Percentiles rank a stretch among this genome's conserved stretches.
Conservation (phyloP, 306 rosid species). For the Ammopiptanthus mongolicus region DNA sequence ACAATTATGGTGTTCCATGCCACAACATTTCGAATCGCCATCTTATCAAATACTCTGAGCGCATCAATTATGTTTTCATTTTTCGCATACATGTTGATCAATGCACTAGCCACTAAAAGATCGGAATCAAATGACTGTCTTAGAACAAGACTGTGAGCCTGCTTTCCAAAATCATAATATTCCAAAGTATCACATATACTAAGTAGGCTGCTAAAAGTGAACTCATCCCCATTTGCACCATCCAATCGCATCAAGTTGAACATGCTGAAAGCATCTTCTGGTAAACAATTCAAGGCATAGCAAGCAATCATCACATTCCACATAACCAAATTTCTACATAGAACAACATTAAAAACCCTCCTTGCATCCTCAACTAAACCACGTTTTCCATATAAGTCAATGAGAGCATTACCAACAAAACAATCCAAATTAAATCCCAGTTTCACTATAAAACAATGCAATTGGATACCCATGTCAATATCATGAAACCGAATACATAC, state of each 20-base stretch:
- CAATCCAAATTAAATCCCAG: conserved; percentile 49
- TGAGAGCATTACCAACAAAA: conserved; percentile 56
- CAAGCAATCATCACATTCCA: conserved; percentile 85
- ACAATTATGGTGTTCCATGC: conserved; percentile 74
- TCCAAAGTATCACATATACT: conserved; percentile 31
- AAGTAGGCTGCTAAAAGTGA: conserved; percentile 59
- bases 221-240: conserved; percentile 52
- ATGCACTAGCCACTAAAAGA: conserved; percentile 58
- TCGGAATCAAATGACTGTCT: conserved; percentile 53
- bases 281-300: conserved; percentile 42
- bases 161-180: conserved; percentile 45
- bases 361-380: conserved; percentile 54
- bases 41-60: conserved; percentile 34
- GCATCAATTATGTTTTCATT: conserved; percentile 41
- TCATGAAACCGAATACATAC: conserved; percentile 41
- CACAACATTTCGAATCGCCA: conserved; percentile 45
- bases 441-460: conserved; percentile 61
- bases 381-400: conserved; percentile 56
- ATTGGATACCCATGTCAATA: conserved; percentile 43
- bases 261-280: conserved; percentile 33
- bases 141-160: conserved; percentile 43
- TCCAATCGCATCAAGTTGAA: conserved; percentile 48
- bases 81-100: conserved; percentile 61
- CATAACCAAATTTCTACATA: conserved; percentile 51
- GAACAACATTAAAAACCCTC: conserved; percentile 36